Conservation (phyloP, 2,329 filamentous ascomycete genomes). For the Apiospora koreana region DNA sequence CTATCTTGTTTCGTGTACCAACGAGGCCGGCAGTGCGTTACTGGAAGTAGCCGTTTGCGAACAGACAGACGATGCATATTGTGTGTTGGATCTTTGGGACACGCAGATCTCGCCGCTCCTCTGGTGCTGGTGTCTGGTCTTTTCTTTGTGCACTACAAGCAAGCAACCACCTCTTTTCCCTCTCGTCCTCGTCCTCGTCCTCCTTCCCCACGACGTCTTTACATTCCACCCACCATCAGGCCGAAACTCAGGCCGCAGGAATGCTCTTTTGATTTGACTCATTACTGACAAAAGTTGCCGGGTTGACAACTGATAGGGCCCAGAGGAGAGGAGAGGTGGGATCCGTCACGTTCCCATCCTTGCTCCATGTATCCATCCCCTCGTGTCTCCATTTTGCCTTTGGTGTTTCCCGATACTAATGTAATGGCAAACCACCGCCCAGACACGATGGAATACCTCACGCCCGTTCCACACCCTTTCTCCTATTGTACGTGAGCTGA, state of each 20-base stretch:
- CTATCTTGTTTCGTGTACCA: constrained; percentile 7
- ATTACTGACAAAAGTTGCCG: constrained; percentile 6
- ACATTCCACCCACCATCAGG: background rate
- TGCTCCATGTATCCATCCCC: constrained; percentile 3
- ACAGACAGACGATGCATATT: constrained; percentile 8
- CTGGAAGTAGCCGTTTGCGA: constrained; percentile 1
- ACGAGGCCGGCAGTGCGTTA: constrained; percentile 4
- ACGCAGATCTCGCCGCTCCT: background rate
- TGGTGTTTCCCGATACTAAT: constrained; percentile 7
- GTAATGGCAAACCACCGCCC: background rate
- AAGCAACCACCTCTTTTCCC: background rate
- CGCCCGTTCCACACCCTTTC: background rate
- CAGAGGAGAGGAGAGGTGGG: constrained; percentile 20
- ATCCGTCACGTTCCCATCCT: constrained; percentile 10
- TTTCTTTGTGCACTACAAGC: background rate
- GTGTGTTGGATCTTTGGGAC: constrained; percentile 6
- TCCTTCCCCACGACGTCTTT: background rate
- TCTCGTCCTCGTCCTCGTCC: background rate
- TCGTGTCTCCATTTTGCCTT: constrained; percentile 9
- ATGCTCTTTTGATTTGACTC: constrained; percentile 16
- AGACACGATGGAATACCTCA: background rate
- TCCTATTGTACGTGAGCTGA: background rate
- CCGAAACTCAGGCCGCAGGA: background rate
- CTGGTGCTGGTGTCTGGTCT: background rate
- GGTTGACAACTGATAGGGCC: background rate